These are phyloP conservation scores for Cyberlindnera veronae DNA, from an alignment of 805 yeast genomes.

Conservation along the genomic window DNA sequence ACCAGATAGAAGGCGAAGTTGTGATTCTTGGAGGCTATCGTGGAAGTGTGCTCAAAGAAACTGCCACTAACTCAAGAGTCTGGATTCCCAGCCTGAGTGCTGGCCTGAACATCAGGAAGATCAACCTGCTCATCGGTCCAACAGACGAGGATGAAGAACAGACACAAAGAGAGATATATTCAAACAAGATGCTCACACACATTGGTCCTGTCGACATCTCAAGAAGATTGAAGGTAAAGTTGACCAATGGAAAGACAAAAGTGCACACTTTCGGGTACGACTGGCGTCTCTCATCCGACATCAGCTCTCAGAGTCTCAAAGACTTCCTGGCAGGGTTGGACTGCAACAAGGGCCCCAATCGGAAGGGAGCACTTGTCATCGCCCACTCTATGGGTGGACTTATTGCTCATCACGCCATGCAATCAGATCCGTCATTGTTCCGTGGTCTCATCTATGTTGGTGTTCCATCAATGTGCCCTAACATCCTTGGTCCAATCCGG, in stretches of 20 bases:
- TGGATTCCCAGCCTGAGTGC: constrained; percentile 85
- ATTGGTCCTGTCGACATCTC: constrained; percentile 87
- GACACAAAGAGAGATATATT: constrained; percentile 50
- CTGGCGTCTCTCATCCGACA: constrained; percentile 76
- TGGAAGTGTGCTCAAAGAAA: constrained; percentile 73
- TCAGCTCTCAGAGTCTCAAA: constrained; percentile 48
- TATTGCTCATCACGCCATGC: constrained; percentile 76
- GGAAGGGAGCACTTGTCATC: constrained; percentile 63
- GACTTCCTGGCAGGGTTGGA: constrained; percentile 43
- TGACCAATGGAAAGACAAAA: constrained; percentile 56
- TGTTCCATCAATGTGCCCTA: constrained; percentile 78
- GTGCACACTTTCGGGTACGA: constrained; percentile 86
- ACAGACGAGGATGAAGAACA: constrained; percentile 60
- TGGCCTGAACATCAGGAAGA: constrained; percentile 69
- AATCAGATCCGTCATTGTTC: constrained; percentile 60
- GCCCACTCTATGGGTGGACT: constrained; percentile 97
- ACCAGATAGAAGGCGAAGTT: constrained; percentile 70
- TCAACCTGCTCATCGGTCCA: constrained; percentile 73
- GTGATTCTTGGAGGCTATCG: constrained; percentile 85
- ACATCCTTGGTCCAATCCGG: constrained; percentile 81
- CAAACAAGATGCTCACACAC: constrained; percentile 77
- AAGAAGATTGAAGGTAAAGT: constrained; percentile 50
- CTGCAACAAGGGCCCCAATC: constrained; percentile 38
- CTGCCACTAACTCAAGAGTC: constrained; percentile 57
- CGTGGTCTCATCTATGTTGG: constrained; percentile 82